phyloP scores from a whole-genome alignment of 345 rosid species.

The Euphorbia lathyris region DNA sequence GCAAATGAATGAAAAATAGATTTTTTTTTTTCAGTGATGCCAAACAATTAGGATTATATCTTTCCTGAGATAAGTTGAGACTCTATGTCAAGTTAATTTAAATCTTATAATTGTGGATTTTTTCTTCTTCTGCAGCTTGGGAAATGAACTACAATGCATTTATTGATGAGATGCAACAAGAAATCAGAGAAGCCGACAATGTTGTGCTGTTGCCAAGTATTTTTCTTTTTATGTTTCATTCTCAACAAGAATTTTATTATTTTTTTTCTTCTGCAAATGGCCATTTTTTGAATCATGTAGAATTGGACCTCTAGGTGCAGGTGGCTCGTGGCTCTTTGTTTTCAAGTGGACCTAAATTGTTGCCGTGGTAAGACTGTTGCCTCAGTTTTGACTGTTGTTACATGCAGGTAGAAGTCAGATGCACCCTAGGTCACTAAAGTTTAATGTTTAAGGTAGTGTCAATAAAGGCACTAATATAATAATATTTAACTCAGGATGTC shows the following conservation, averaged over 20 bases:
- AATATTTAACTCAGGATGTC: no score
- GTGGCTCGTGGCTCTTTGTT: constrained; percentile 15
- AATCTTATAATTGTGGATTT: not conserved
- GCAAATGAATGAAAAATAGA: constrained; percentile 6
- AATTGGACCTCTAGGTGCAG: constrained; percentile 15
- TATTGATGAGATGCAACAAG: constrained; percentile 14
- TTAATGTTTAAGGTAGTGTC: no score
- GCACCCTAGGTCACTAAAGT: no score
- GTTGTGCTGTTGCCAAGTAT: constrained; percentile 23
- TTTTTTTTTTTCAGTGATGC: not conserved
- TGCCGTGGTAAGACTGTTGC: constrained; percentile 11
- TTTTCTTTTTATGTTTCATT: not conserved
- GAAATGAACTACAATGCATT: constrained; percentile 9
- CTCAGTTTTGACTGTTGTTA: not conserved
- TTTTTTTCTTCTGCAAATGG: not conserved
- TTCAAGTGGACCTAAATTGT: constrained; percentile 8
- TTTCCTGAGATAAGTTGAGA: constrained; percentile 10
- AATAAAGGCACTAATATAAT: no score
- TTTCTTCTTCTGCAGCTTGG: constrained; percentile 21
- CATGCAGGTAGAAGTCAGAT: no score
- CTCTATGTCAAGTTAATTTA: constrained; percentile 5
- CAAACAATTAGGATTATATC: not conserved
- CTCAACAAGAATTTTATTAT: not conserved
- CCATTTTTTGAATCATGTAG: constrained; percentile 1
- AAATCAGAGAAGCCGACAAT: constrained; percentile 11